Evolutionary conservation across 192 early-diverging fungal species (phyloP).

Genomic region (Blastocladiella britannica): DNA sequence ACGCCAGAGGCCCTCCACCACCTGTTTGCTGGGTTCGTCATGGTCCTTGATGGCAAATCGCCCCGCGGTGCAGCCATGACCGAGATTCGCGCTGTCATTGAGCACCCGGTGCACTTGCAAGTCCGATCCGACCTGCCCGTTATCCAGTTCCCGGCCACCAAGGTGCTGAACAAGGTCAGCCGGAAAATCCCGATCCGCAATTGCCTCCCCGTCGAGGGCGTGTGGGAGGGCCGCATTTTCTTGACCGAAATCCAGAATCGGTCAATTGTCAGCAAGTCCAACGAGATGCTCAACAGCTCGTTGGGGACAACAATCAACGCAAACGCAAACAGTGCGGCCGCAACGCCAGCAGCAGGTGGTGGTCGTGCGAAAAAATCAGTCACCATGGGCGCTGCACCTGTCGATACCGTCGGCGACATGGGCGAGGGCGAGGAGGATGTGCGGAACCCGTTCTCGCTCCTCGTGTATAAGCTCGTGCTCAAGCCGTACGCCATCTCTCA

Average conservation of each 20-base stretch:
- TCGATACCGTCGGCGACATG: too few species aligned
- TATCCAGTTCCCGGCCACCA: conserved; percentile 17
- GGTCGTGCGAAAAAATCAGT: too few species aligned
- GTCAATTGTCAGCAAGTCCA: too few species aligned
- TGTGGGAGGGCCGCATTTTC: neutral
- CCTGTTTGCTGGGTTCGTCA: neutral
- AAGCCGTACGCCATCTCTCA: neutral
- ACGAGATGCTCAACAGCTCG: too few species aligned
- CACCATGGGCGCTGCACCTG: too few species aligned
- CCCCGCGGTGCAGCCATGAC: neutral
- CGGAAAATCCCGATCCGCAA: conserved; percentile 25
- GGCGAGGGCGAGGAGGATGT: neutral
- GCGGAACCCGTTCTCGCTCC: neutral
- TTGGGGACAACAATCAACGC: too few species aligned
- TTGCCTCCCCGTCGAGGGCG: conserved; percentile 6
- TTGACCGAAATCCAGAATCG: neutral
- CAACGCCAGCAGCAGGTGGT: too few species aligned
- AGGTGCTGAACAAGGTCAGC: conserved; percentile 18
- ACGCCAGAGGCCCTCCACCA: neutral
- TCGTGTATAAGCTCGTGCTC: neutral
- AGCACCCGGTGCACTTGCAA: conserved; percentile 15
- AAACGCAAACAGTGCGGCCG: too few species aligned
- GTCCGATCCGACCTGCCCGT: conserved; percentile 7
- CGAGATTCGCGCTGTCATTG: neutral
- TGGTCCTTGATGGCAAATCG: neutral